Evolutionary conservation across 805 yeast genomes (phyloP).

Genomic region (Sporopachydermia quercuum): DNA sequence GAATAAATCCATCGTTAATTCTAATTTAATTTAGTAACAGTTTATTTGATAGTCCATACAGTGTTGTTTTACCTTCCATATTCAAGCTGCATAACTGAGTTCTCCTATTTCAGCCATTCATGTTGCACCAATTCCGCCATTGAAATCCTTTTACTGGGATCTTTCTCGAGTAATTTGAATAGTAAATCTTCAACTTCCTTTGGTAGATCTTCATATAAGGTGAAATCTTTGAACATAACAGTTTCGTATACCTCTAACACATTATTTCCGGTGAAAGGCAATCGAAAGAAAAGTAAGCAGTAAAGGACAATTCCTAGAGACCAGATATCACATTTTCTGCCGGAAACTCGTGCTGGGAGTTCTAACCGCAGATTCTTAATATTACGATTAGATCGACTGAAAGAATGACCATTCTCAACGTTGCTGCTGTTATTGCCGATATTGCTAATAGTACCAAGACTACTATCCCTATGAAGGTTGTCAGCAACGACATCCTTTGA

Average conservation of each 20-base stretch:
- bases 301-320: slow-evolving; percentile 87
- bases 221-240: slow-evolving; percentile 6
- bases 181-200: slow-evolving; percentile 45
- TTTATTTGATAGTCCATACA: no score
- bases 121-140: slow-evolving; percentile 63
- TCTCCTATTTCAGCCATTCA: no score
- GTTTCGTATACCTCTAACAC: slow-evolving; percentile 58
- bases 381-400: no score
- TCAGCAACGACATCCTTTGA: no score
- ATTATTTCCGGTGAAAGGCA: slow-evolving; percentile 80
- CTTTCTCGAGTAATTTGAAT: slow-evolving; percentile 44
- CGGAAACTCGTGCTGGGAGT: neutral
- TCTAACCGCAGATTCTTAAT: neutral
- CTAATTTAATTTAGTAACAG: no score
- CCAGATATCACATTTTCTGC: slow-evolving; percentile 69
- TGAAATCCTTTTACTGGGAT: slow-evolving; percentile 53
- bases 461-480: no score
- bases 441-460: no score
- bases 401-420: no score
- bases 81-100: no score
- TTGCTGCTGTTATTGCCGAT: no score
- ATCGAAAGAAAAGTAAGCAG: slow-evolving; percentile 71
- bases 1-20: no score
- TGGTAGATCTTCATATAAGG: slow-evolving; percentile 12
- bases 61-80: no score